Evolutionary conservation across 108 stramenopile species (phyloP).

Genomic region (Halocafeteria seosinensis): DNA sequence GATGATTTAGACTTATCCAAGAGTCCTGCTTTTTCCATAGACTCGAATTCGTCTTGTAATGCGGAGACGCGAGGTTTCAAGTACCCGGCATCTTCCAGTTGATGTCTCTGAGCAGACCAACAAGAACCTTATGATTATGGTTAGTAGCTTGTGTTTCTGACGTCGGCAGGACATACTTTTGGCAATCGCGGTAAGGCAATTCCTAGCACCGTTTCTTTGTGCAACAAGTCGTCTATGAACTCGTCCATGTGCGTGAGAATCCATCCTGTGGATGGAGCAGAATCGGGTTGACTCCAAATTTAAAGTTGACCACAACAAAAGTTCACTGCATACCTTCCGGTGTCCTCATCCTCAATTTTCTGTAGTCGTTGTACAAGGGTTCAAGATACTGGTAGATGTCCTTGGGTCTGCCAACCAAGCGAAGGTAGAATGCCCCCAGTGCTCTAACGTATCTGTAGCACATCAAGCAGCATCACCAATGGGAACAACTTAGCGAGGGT

Average conservation of each 20-base stretch:
- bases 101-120: no score
- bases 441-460: conserved; percentile 77
- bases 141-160: no score
- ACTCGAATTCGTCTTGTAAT: neutral
- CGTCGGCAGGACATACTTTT: no score
- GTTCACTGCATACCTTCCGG: neutral
- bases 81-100: conserved; percentile 33
- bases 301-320: no score
- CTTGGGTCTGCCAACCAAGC: conserved; percentile 71
- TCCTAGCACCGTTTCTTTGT: conserved; percentile 51
- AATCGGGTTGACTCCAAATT: no score
- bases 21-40: neutral
- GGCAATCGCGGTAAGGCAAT: conserved; percentile 77
- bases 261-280: conserved; percentile 70
- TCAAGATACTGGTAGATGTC: conserved; percentile 73
- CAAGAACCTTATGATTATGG: no score
- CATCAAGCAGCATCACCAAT: no score
- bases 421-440: conserved; percentile 74
- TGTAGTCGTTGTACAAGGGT: conserved; percentile 72
- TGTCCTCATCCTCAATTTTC: conserved; percentile 36
- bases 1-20: no score
- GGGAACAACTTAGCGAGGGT: no score
- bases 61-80: neutral
- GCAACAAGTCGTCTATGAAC: conserved; percentile 57
- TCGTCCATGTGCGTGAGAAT: conserved; percentile 65